phyloP scores from a whole-genome alignment of 2,329 filamentous ascomycete genomes.

The Xylaria digitata region DNA sequence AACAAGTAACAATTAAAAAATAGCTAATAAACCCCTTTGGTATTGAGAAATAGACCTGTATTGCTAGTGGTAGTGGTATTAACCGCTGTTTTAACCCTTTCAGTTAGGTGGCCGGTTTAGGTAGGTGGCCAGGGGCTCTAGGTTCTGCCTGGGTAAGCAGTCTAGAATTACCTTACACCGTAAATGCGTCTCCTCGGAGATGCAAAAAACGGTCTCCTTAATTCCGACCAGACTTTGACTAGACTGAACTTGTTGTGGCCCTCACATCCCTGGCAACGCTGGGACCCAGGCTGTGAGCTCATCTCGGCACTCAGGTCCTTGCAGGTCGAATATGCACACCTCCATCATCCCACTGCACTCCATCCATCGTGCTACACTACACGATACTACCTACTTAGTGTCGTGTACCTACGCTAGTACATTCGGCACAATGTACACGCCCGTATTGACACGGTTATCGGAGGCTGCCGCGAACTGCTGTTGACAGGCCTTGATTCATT shows the following conservation, averaged over 20 bases:
- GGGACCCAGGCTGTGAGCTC: constrained; percentile 20
- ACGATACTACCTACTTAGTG: not conserved
- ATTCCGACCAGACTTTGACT: constrained; percentile 4
- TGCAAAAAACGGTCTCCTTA: constrained; percentile 27
- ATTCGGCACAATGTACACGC: not conserved
- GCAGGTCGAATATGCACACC: constrained; percentile 16
- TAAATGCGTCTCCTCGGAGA: constrained; percentile 31
- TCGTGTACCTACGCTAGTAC: too few relatives aligned
- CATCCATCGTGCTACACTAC: not conserved
- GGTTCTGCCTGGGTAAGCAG: not conserved
- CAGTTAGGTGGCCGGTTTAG: too few relatives aligned
- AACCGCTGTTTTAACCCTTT: too few relatives aligned
- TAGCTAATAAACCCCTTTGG: too few relatives aligned
- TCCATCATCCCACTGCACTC: constrained; percentile 17
- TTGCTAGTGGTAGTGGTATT: too few relatives aligned
- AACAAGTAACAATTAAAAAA: too few relatives aligned
- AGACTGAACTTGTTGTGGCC: constrained; percentile 12
- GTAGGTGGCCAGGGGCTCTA: too few relatives aligned
- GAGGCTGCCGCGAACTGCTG: constrained; percentile 17
- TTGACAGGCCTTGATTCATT: not conserved
- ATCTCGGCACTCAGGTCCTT: constrained; percentile 31
- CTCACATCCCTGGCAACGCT: not conserved
- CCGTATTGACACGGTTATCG: constrained; percentile 6
- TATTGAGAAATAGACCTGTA: too few relatives aligned
- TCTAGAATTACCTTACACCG: not conserved